Percentiles rank a stretch among this genome's conserved stretches.
phyloP scores from a whole-genome alignment of 2,329 filamentous ascomycete species.

The Aschersonia sp. region DNA sequence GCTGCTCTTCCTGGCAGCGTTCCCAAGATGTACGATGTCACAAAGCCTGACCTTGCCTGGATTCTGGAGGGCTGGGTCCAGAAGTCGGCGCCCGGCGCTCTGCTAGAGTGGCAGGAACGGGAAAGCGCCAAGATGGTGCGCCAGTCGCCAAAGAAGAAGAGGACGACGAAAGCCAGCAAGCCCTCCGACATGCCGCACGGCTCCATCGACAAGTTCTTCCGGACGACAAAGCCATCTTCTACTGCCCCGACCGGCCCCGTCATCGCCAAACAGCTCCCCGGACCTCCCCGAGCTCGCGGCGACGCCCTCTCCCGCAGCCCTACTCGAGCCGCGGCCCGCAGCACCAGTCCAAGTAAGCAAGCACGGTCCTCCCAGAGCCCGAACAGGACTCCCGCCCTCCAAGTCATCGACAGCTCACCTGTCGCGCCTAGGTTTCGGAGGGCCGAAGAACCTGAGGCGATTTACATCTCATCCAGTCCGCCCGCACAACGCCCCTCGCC shows the following conservation, averaged over 20 bases:
- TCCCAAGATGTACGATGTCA: conserved; percentile 45
- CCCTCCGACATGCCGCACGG: conserved; percentile 11
- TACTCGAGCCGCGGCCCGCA: background rate
- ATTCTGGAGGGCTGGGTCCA: conserved; percentile 20
- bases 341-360: conserved; percentile 19
- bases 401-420: conserved; percentile 29
- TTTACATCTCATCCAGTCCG: conserved; percentile 28
- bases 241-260: background rate
- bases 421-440: conserved; percentile 20
- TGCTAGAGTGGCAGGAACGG: conserved; percentile 14
- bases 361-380: conserved; percentile 10
- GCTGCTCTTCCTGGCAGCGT: background rate
- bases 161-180: conserved; percentile 8
- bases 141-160: conserved; percentile 12
- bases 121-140: conserved; percentile 8
- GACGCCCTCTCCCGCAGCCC: background rate
- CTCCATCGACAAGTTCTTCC: conserved; percentile 26
- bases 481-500: conserved; percentile 13
- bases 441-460: conserved; percentile 16
- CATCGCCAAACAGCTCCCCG: background rate
- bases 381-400: conserved; percentile 13
- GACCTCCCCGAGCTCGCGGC: no score
- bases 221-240: conserved; percentile 19
- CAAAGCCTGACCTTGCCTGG: conserved; percentile 37
- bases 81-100: conserved; percentile 9